Conservation (phyloP, 2,329 filamentous ascomycete species). For the Ambrosiella cleistominuta region DNA sequence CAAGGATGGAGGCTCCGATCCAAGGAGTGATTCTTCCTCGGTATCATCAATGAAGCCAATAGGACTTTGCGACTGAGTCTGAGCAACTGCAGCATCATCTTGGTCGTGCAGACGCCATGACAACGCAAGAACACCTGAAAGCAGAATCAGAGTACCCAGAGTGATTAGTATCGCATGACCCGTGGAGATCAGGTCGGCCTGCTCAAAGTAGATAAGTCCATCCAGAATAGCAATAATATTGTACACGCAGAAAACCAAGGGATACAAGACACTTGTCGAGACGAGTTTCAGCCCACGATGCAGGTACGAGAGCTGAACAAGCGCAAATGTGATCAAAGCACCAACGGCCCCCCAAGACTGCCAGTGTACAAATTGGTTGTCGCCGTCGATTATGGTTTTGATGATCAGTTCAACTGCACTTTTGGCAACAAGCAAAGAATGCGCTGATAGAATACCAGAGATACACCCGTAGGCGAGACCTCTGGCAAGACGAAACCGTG, state of each 20-base stretch:
- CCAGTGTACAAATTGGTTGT: slow-evolving; percentile 91
- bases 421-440: slow-evolving; percentile 84
- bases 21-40: slow-evolving; percentile 24
- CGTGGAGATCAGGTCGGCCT: slow-evolving; percentile 60
- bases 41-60: slow-evolving; percentile 63
- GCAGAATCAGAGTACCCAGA: slow-evolving; percentile 68
- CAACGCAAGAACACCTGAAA: slow-evolving; percentile 74
- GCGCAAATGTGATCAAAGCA: slow-evolving; percentile 60
- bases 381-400: slow-evolving; percentile 61
- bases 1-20: slow-evolving; percentile 17
- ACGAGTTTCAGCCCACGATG: slow-evolving; percentile 86
- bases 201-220: slow-evolving; percentile 89
- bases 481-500: slow-evolving; percentile 52
- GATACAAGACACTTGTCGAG: slow-evolving; percentile 89
- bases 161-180: slow-evolving; percentile 68
- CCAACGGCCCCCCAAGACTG: slow-evolving; percentile 85
- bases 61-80: slow-evolving; percentile 53
- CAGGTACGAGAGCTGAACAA: slow-evolving; percentile 87
- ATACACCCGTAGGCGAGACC: slow-evolving; percentile 81
- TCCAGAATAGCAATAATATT: slow-evolving; percentile 98
- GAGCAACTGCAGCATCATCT: slow-evolving; percentile 25
- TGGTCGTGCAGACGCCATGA: slow-evolving; percentile 77
- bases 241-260: slow-evolving; percentile 95
- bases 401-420: slow-evolving; percentile 91
- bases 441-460: slow-evolving; percentile 83